Percentiles rank a stretch among this genome's conserved stretches.
These are phyloP conservation scores for Sphagnum contortum DNA, from an alignment of 225 moss, liverwort and hornwort species.

Conservation along the genomic window DNA sequence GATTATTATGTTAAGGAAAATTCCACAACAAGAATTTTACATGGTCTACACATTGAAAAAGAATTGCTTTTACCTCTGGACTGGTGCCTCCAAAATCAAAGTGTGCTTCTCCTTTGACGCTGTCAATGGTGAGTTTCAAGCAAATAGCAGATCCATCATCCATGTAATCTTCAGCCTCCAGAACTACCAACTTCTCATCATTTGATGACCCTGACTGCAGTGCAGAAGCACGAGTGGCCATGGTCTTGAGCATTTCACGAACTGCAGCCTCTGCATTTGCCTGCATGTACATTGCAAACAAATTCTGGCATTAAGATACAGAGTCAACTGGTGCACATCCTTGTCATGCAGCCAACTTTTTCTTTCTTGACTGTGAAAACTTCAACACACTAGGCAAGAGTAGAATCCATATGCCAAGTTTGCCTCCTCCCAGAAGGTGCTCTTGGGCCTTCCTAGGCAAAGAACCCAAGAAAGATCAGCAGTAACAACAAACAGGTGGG, in stretches of 20 bases:
- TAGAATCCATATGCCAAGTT: too few relatives aligned
- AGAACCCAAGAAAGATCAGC: too few relatives aligned
- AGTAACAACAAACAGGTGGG: too few relatives aligned
- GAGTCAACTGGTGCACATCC: neutral
- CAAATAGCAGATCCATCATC: conserved; percentile 85
- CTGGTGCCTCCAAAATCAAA: conserved; percentile 87
- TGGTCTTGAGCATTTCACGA: conserved; percentile 80
- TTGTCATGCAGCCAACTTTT: too few relatives aligned
- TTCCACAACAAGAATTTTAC: too few relatives aligned
- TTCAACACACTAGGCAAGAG: too few relatives aligned
- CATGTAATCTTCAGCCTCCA: conserved; percentile 96
- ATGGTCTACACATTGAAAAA: too few relatives aligned
- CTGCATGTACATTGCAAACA: conserved; percentile 1
- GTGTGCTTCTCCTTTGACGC: conserved; percentile 56
- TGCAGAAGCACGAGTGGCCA: conserved; percentile 35
- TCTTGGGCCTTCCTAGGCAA: too few relatives aligned
- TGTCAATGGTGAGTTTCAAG: conserved; percentile 74
- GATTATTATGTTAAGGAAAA: too few relatives aligned
- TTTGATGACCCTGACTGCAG: conserved; percentile 32
- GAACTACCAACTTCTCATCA: conserved; percentile 45
- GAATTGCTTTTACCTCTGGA: conserved; percentile 39
- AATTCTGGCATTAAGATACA: neutral
- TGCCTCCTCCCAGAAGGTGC: too few relatives aligned
- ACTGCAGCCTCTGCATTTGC: conserved; percentile 95
- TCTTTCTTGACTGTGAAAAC: too few relatives aligned